These are phyloP conservation scores for Colletotrichum paranaense DNA, from an alignment of 2,329 filamentous ascomycete genomes.

Conservation along the genomic window DNA sequence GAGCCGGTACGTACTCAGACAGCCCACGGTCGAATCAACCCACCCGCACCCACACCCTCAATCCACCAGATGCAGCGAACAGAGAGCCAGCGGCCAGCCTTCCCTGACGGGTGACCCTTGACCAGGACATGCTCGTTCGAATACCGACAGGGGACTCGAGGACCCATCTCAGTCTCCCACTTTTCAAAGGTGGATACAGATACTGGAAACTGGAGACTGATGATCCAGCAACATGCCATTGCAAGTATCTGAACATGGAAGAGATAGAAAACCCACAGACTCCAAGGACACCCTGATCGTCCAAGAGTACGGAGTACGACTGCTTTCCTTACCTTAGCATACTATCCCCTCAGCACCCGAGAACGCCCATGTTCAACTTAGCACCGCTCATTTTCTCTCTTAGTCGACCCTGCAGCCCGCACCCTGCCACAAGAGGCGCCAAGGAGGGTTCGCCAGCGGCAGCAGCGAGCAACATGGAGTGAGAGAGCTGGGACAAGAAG, in stretches of 20 bases:
- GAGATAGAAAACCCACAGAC: neutral
- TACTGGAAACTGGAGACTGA: neutral
- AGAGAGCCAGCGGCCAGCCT: conserved; percentile 30
- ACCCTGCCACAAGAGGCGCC: conserved; percentile 12
- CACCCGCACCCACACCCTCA: conserved; percentile 15
- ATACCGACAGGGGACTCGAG: neutral
- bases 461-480: conserved; percentile 13
- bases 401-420: conserved; percentile 10
- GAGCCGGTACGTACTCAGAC: conserved; percentile 3
- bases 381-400: neutral
- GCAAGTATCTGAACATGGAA: neutral
- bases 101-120: conserved; percentile 31
- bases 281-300: conserved; percentile 16
- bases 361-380: conserved; percentile 2
- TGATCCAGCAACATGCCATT: neutral
- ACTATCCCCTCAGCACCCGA: conserved; percentile 12
- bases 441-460: conserved; percentile 26
- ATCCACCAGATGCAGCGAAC: conserved; percentile 25
- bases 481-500: neutral
- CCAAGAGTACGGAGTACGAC: neutral
- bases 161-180: conserved; percentile 1
- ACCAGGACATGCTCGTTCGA: conserved; percentile 12
- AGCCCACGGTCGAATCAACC: conserved; percentile 2
- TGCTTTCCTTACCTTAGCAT: neutral
- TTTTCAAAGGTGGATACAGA: neutral